Conservation (phyloP, 352 stramenopile species). For the Phytophthora chlamydospora region DNA sequence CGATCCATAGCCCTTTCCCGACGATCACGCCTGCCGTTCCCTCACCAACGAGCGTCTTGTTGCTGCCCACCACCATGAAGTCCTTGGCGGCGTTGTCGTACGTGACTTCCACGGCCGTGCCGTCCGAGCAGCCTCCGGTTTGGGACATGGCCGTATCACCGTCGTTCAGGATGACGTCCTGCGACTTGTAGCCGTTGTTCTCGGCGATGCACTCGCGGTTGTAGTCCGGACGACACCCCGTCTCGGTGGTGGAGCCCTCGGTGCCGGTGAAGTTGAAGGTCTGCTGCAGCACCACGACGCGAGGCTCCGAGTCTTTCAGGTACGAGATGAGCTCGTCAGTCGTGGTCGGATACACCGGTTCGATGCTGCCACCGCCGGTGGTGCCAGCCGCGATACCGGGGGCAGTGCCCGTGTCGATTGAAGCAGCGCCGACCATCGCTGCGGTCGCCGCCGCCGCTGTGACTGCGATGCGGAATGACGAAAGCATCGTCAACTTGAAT, state of each 20-base stretch:
- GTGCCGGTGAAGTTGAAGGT: conserved; percentile 28
- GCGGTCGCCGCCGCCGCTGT: neutral
- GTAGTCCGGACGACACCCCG: conserved; percentile 28
- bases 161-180: conserved; percentile 42
- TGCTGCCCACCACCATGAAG: conserved; percentile 29
- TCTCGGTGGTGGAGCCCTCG: conserved; percentile 25
- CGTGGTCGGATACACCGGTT: conserved; percentile 21
- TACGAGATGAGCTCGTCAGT: conserved; percentile 23
- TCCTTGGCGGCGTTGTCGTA: conserved; percentile 48
- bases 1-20: conserved; percentile 49
- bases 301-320: conserved; percentile 25
- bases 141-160: conserved; percentile 36
- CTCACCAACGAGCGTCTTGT: conserved; percentile 58
- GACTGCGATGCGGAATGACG: neutral
- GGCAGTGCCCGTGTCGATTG: conserved; percentile 12
- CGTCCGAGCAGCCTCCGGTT: conserved; percentile 41
- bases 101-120: conserved; percentile 26
- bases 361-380: conserved; percentile 26
- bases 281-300: conserved; percentile 19
- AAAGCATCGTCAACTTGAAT: conserved; percentile 1
- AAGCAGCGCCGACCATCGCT: neutral
- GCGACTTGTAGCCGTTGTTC: conserved; percentile 38
- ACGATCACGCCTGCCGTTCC: conserved; percentile 40
- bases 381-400: conserved; percentile 22
- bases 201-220: conserved; percentile 35